Evolutionary conservation across 208 protist genomes (phyloP), one percentile per base, ranked within the genome.

Genomic region (Acanthamoeba castellanii): DNA sequence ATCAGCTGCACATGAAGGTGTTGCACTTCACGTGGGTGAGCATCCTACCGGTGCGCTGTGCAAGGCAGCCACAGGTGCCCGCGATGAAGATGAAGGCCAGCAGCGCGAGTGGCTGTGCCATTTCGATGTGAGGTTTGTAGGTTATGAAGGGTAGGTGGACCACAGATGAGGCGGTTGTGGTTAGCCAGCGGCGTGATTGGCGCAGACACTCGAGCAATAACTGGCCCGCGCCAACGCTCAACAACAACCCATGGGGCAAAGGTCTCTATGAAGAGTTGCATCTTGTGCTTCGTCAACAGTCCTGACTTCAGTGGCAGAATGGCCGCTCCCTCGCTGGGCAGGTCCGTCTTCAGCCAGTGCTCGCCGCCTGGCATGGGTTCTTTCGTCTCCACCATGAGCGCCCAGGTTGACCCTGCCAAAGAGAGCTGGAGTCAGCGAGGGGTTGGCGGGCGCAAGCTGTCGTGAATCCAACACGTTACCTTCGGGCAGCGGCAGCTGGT

Each of bases 341-440:
- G 81, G 81, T 88, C 81, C 7, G 81, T 88, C 50, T 88, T 88
- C 7, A 88, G 32, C 81, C 81, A 88, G 52, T 66, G 81, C 8
- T 88, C 81, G 13, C 81, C 81, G 18, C 42, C 81, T 42, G 81
- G 81, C 81, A 88, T 88, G 8, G 81, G 81, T 4, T 88, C 81
- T n/a, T 88, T 88, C 25, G 81, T 88, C 50, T 88, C 81, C 22
- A 88, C 81, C 81, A 88, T 88, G n/a, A 88, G 50, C 25, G 81
- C 81, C 81, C 81, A 88, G 20, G 42, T 14, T 1, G 50, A 88
- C 14, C 81, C 81, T 88, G 50, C 6, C 47, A 16, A 14, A 66
- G 18, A 66, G 22, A 22, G 7, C 59, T 27, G 22, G 59, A 66
- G 22, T 8, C 22, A 66, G 16, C 22, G 16, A 66, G 7, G 59